phyloP scores from a whole-genome alignment of 2,329 filamentous ascomycete species.

The Talaromyces albobiverticillius region DNA sequence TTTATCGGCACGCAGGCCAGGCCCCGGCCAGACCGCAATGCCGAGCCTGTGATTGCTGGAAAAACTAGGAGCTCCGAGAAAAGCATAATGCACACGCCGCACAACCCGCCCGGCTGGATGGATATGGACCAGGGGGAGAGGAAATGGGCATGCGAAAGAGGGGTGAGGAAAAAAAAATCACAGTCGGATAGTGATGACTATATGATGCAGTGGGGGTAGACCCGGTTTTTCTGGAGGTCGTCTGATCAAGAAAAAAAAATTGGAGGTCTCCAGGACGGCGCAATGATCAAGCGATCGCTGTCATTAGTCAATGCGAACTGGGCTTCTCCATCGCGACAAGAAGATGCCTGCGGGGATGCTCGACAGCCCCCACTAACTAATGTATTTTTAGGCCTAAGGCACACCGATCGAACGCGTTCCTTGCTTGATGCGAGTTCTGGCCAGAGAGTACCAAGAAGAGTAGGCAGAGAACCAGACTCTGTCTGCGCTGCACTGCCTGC shows the following conservation, averaged over 20 bases:
- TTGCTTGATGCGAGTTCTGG: not conserved
- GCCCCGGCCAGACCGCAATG: not conserved
- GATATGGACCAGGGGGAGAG: not conserved
- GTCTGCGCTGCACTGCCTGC: not conserved
- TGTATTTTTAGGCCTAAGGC: not conserved
- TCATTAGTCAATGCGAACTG: not conserved
- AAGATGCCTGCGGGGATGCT: not conserved
- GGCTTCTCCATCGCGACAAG: not conserved
- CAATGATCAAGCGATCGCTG: too few species aligned
- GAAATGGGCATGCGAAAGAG: not conserved
- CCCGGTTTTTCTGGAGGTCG: constrained; percentile 20
- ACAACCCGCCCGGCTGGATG: not conserved
- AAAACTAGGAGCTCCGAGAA: constrained; percentile 1
- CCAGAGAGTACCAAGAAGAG: not conserved
- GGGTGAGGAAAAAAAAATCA: too few species aligned
- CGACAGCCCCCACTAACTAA: not conserved
- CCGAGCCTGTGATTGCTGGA: constrained; percentile 17
- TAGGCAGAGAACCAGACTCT: not conserved
- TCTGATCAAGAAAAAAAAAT: constrained; percentile 31
- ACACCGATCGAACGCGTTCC: not conserved
- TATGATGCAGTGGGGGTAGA: constrained; percentile 4
- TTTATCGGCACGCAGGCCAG: not conserved
- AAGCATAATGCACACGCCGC: not conserved
- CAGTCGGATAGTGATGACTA: not conserved
- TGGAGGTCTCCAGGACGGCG: not conserved